Base-by-base conservation (phyloP, 768 basidiomycete species). In the Tylopilus sp. region DNA sequence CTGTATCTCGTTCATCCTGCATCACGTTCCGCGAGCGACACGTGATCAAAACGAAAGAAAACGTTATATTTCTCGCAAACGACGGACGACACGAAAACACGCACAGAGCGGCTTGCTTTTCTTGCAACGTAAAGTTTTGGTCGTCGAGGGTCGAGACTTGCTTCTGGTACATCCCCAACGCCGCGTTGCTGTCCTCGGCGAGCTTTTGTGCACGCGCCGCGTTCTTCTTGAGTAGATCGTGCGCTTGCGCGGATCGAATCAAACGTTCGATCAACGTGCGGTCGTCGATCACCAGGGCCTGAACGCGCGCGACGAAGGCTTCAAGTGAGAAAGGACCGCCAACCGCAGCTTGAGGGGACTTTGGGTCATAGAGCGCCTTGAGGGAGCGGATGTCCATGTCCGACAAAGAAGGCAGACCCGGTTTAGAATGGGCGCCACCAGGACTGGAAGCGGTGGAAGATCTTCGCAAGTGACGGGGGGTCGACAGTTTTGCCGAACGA, bases 121-220 rank as follows among this genome's bases (percentile, higher is more conserved):
- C 65, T 30, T 76, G 74, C 51, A 85, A 66, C 10, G 67, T 57
- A 58, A 78, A 67, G 59, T 91, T 85, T 51, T 88, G 78, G 62
- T 91, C 89, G 63, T 94, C 91, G 52, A 96, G 75, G 22, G 78
- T 81, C 62, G 80, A 78, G 4, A 95, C 86, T 64, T 96, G 92
- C 71, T 85, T 87, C 74, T 96, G 90, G 64, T 97, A 96, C 17
- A 87, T 92, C 74, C 92, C 91, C 37, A 97, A 71, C 24, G 87
- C 90, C 19, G 65, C 69, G 54, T 82, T 85, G 36, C 87, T 89
- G 46, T 94, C 93, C 67, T 87, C 85, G 4, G 91, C 89, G 26
- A 96, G 78, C 70, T 92, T 92, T 76, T 94, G 89, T 21, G 92
- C 93, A 45, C 92, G 78, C 63, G 92, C 92, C 19, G 92, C 92